Base-by-base conservation (phyloP, 331 rosid species). In the Cucumis variabilis region DNA sequence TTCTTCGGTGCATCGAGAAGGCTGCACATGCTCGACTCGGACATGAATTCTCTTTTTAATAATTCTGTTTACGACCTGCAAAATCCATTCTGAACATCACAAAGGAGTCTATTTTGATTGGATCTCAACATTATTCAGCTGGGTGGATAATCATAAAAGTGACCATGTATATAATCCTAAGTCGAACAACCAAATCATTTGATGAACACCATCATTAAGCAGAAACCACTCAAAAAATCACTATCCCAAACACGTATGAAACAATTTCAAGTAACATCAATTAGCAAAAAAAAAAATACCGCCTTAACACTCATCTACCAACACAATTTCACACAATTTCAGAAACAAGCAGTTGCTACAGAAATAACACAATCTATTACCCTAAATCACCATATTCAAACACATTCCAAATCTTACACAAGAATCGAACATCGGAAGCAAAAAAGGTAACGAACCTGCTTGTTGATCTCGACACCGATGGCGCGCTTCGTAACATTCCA, bases 401-500 rank as follows among this genome's bases (percentile, higher is more conserved):
- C 0, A 60, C 27, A 60, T 21, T 82, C 20, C 16, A 30, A 55
- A 82, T 62, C 33, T 33, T 13, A 62, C 11, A 30, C 28, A 82
- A 30, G 21, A 82, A 80, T 16, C 19, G 6, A 11, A 8, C 13
- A 85, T 6, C 17, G n/a, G 51, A 41, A 33, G 13, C 14, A 16
- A 24, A 58, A 82, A 13, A 3, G 1, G 21, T 33, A 14, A 13
- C 46, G 13, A 73, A 96, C 99, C 98, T 95, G 98, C 46, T 96
- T 97, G 91, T 97, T 97, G 9, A 97, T 90, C 68, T 97, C 99
- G 0, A 97, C 98, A 0, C 98, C 99, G 30, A 97, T 92, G 55
- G 98, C 99, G 27, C 99, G 95, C 87, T 97, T 97, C 89, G 99
- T 97, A 6, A 95, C 93, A 27, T 97, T 97, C 98, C 99, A 97